Evolutionary conservation across 1,284 basidiomycete genomes (phyloP).

Genomic region (Trichosporon ovoides): DNA sequence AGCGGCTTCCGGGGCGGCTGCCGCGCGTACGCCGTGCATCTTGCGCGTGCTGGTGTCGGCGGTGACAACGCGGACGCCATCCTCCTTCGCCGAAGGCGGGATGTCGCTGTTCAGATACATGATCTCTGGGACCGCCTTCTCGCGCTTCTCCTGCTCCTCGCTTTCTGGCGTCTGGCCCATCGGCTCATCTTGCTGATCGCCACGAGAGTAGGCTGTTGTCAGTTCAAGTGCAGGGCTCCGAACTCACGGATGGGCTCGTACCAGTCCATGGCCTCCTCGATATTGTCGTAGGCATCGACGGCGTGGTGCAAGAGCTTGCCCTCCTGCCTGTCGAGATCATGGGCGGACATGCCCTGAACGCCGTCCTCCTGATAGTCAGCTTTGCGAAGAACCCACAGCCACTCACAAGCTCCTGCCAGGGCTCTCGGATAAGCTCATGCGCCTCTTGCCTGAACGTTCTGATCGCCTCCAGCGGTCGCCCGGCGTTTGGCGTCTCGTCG

Average conservation of each 20-base stretch:
- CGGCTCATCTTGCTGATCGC: not conserved
- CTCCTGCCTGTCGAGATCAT: slow-evolving; percentile 34
- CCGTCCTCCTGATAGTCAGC: slow-evolving; percentile 18
- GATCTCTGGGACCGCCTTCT: slow-evolving; percentile 29
- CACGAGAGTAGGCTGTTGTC: slow-evolving; percentile 3
- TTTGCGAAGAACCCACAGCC: not conserved
- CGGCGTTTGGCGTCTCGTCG: slow-evolving; percentile 24
- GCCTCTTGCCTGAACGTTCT: slow-evolving; percentile 31
- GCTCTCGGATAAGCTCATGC: slow-evolving; percentile 29
- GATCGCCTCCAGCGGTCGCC: slow-evolving; percentile 26
- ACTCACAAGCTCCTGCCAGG: slow-evolving; percentile 25
- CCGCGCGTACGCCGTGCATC: slow-evolving; percentile 7
- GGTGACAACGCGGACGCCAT: slow-evolving; percentile 19
- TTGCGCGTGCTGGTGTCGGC: slow-evolving; percentile 7
- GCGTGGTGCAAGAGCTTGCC: slow-evolving; percentile 28
- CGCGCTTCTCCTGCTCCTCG: slow-evolving; percentile 30
- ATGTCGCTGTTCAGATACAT: slow-evolving; percentile 19
- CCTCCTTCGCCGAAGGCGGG: slow-evolving; percentile 24
- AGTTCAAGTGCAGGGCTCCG: not conserved
- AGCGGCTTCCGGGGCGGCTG: not conserved
- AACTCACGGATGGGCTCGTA: slow-evolving; percentile 25
- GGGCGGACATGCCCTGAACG: slow-evolving; percentile 25
- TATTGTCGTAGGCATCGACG: slow-evolving; percentile 10
- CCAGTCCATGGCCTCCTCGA: slow-evolving; percentile 35
- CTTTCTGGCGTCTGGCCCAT: slow-evolving; percentile 21